Percentiles rank a stretch among this genome's conserved stretches.
Conservation (phyloP, 495 filamentous ascomycete species). For the Elasticomyces elasticus region DNA sequence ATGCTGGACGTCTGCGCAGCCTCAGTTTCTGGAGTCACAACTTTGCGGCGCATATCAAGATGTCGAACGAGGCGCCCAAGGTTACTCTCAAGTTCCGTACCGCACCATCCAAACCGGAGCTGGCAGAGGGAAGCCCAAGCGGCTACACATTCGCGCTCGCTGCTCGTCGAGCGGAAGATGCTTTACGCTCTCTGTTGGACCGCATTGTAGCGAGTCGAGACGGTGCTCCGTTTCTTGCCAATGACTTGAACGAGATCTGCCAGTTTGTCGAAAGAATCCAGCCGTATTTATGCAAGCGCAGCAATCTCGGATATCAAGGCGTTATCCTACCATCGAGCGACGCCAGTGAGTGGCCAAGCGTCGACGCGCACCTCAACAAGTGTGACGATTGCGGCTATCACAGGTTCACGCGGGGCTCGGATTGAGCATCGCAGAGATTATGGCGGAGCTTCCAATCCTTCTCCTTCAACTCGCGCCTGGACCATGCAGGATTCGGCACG, state of each 20-base stretch:
- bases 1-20: constrained; percentile 1
- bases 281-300: constrained; percentile 11
- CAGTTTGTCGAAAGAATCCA: not conserved
- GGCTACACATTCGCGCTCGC: constrained; percentile 1
- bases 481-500: not conserved
- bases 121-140: not conserved
- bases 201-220: not conserved
- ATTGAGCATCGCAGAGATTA: not conserved
- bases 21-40: constrained; percentile 9
- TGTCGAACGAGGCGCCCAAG: not conserved
- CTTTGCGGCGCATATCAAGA: constrained; percentile 9
- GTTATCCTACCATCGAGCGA: not conserved
- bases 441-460: not conserved
- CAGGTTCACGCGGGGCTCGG: constrained; percentile 2
- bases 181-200: not conserved
- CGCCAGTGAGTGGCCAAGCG: constrained; percentile 2
- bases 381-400: constrained; percentile 15
- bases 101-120: not conserved
- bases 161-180: not conserved
- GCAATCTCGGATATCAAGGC: constrained; percentile 1
- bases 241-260: constrained; percentile 21
- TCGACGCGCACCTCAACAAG: constrained; percentile 4
- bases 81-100: constrained; percentile 1
- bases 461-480: too few relatives aligned
- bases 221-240: constrained; percentile 1